Percentiles rank a stretch among this genome's conserved stretches.
Evolutionary conservation across 2,329 filamentous ascomycete species (phyloP).

Genomic region (Myriosclerotinia curreyana): DNA sequence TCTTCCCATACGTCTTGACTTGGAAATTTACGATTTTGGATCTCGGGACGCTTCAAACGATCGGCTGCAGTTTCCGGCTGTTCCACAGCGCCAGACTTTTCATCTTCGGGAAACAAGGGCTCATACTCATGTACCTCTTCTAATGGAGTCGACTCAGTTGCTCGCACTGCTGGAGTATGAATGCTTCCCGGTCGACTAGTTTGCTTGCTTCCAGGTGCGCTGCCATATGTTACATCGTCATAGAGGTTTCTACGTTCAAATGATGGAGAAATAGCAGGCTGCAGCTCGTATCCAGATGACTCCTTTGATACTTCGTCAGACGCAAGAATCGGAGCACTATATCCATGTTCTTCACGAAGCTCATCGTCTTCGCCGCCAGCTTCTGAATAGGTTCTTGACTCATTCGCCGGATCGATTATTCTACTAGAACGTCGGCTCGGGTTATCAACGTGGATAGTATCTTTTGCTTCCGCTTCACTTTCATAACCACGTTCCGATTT

Average conservation of each 20-base stretch:
- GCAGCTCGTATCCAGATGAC: slow-evolving; percentile 62
- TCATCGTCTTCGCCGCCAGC: slow-evolving; percentile 46
- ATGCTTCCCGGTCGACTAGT: slow-evolving; percentile 62
- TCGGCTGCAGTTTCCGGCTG: slow-evolving; percentile 52
- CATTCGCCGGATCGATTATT: slow-evolving; percentile 45
- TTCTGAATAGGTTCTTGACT: slow-evolving; percentile 47
- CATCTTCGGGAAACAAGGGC: slow-evolving; percentile 83
- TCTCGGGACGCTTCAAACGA: slow-evolving; percentile 53
- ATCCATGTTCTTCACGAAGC: slow-evolving; percentile 57
- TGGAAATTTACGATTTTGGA: slow-evolving; percentile 71
- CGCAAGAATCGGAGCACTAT: slow-evolving; percentile 79
- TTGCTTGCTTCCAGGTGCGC: slow-evolving; percentile 45
- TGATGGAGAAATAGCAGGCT: slow-evolving; percentile 78
- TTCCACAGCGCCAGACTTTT: slow-evolving; percentile 48
- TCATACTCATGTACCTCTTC: slow-evolving; percentile 94
- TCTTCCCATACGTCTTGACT: slow-evolving; percentile 98
- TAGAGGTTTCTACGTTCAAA: slow-evolving; percentile 62
- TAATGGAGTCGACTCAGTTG: slow-evolving; percentile 62
- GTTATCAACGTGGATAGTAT: slow-evolving; percentile 76
- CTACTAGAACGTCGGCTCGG: slow-evolving; percentile 48
- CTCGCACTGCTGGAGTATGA: slow-evolving; percentile 48
- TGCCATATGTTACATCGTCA: slow-evolving; percentile 51
- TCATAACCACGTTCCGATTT: slow-evolving; percentile 43
- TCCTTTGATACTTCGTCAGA: slow-evolving; percentile 81
- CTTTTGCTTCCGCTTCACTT: slow-evolving; percentile 51